Evolutionary conservation across 768 basidiomycete species (phyloP).

Genomic region (Rhizopogon vulgaris): DNA sequence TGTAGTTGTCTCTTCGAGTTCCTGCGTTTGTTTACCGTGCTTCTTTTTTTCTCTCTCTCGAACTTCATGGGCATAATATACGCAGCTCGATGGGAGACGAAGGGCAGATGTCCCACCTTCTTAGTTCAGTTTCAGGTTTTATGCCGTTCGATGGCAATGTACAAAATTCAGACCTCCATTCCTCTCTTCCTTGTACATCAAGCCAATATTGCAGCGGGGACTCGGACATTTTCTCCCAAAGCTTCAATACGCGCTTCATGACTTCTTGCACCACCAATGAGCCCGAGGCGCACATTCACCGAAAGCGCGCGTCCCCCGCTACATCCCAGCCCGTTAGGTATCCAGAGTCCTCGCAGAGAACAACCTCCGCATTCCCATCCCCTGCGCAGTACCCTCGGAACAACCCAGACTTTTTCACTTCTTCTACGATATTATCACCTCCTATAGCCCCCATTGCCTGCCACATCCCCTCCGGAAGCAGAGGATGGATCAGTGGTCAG

Average conservation of each 20-base stretch:
- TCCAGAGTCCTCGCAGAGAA: slow-evolving; percentile 26
- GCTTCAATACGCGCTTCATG: slow-evolving; percentile 23
- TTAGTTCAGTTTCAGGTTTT: neutral
- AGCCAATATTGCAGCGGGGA: slow-evolving; percentile 7
- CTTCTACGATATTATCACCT: slow-evolving; percentile 9
- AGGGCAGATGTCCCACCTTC: neutral
- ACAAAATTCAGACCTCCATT: slow-evolving; percentile 11
- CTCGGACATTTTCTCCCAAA: neutral
- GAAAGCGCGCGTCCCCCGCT: slow-evolving; percentile 8
- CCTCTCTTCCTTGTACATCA: slow-evolving; percentile 10
- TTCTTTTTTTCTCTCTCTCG: neutral
- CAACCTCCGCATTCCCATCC: slow-evolving; percentile 17
- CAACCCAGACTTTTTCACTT: slow-evolving; percentile 6
- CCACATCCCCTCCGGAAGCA: neutral
- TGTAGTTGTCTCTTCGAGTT: neutral
- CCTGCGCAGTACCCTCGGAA: slow-evolving; percentile 8
- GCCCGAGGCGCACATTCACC: slow-evolving; percentile 23
- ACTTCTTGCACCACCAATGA: slow-evolving; percentile 15
- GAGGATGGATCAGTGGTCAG: slow-evolving; percentile 15
- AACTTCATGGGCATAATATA: neutral
- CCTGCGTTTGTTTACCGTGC: neutral
- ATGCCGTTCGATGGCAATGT: slow-evolving; percentile 10
- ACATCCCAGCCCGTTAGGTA: slow-evolving; percentile 11
- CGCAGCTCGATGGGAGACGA: neutral
- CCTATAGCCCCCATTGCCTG: neutral